phyloP scores from a whole-genome alignment of 2,329 filamentous ascomycete genomes.

The Nemania sp. region DNA sequence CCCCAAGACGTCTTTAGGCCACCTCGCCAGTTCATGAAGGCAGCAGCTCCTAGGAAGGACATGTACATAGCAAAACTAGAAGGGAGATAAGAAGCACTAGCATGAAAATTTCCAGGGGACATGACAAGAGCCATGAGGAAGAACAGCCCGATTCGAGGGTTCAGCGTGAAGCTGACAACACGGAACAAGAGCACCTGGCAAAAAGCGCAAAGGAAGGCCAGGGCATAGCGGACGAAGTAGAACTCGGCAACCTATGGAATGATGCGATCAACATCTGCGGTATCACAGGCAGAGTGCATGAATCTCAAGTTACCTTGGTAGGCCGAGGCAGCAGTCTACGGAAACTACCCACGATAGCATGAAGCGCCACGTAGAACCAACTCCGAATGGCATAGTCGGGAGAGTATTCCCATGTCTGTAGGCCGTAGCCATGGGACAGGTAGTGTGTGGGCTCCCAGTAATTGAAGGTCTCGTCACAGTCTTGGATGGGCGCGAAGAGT shows the following conservation, averaged over 20 bases:
- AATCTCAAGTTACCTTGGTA: conserved; percentile 61
- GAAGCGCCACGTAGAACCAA: conserved; percentile 88
- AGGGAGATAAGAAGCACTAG: conserved; percentile 86
- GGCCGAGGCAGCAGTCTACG: conserved; percentile 72
- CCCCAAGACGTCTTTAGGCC: conserved; percentile 83
- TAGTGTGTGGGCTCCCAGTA: conserved; percentile 99
- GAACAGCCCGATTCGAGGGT: conserved; percentile 84
- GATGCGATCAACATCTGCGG: conserved; percentile 33
- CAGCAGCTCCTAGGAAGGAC: conserved; percentile 83
- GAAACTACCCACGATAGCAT: conserved; percentile 78
- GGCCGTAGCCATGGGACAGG: conserved; percentile 88
- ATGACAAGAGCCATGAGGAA: conserved; percentile 82
- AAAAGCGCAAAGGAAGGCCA: conserved; percentile 81
- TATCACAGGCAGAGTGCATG: background rate
- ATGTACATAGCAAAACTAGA: conserved; percentile 98
- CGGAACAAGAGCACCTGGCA: conserved; percentile 87
- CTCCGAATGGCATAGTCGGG: conserved; percentile 94
- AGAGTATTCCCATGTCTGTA: conserved; percentile 99
- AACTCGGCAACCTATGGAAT: conserved; percentile 74
- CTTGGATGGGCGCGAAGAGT: conserved; percentile 88
- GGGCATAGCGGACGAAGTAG: conserved; percentile 81
- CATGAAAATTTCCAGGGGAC: conserved; percentile 93
- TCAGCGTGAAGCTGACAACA: conserved; percentile 79
- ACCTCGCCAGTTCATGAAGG: conserved; percentile 90
- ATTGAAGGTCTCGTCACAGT: conserved; percentile 99